phyloP scores from a whole-genome alignment of 345 rosid species.

The Eucalyptus erythrocorys region DNA sequence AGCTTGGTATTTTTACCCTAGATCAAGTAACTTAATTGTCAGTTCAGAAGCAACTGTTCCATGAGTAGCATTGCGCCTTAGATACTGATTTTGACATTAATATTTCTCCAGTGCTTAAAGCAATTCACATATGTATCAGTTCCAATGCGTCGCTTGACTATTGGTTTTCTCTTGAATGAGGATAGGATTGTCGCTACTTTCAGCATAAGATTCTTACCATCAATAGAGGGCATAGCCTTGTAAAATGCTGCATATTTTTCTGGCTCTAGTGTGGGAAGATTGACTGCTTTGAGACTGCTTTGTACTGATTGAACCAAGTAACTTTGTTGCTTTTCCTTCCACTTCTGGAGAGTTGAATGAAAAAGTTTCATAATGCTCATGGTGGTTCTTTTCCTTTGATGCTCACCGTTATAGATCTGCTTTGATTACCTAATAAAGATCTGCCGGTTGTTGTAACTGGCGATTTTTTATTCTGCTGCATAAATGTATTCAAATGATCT shows the following conservation, averaged over 20 bases:
- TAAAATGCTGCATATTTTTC: background rate
- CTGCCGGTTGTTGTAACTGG: background rate
- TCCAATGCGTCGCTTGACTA: background rate
- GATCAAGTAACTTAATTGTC: background rate
- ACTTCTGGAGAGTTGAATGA: background rate
- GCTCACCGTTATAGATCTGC: background rate
- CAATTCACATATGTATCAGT: background rate
- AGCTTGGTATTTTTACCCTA: conserved; percentile 49
- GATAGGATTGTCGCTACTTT: background rate
- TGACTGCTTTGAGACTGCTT: background rate
- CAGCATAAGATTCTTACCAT: background rate
- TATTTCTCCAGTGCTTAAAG: background rate
- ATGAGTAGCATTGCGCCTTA: background rate
- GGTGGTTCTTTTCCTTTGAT: background rate
- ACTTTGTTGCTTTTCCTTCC: background rate
- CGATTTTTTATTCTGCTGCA: background rate
- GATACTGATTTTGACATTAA: background rate
- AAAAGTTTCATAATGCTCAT: background rate
- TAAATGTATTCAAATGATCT: background rate
- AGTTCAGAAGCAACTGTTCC: background rate
- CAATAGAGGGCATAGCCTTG: background rate
- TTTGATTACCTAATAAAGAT: background rate
- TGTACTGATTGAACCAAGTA: background rate
- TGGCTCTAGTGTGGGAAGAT: background rate
- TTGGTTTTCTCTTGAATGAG: background rate